Conservation (phyloP, 352 stramenopile species). For the Phytophthora cryptogea region DNA sequence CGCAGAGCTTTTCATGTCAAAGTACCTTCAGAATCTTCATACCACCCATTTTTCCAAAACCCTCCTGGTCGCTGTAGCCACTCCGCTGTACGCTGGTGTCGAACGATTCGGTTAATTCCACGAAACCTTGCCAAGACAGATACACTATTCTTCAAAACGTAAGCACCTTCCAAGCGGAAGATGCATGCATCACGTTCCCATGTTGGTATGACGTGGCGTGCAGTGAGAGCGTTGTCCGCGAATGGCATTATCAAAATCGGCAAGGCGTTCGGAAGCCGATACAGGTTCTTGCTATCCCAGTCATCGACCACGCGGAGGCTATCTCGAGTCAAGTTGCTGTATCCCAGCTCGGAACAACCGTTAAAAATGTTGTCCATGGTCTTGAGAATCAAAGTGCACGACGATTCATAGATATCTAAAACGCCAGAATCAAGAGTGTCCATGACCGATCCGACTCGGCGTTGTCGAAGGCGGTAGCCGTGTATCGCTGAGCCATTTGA, state of each 20-base stretch:
- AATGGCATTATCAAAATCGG: conserved; percentile 49
- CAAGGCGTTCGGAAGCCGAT: conserved; percentile 29
- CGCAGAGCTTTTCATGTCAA: conserved; percentile 24
- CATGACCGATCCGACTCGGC: conserved; percentile 33
- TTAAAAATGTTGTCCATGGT: conserved; percentile 30
- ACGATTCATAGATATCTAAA: background rate
- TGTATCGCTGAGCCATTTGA: conserved; percentile 19
- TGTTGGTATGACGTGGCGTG: too few species aligned
- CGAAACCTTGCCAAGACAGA: conserved; percentile 12
- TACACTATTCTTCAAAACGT: background rate
- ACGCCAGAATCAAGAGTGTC: conserved; percentile 16
- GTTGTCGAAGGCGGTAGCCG: conserved; percentile 18
- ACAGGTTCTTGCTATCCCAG: conserved; percentile 26
- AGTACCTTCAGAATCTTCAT: conserved; percentile 32
- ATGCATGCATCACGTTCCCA: conserved; percentile 34
- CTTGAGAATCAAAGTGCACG: conserved; percentile 14
- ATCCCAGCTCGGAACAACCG: conserved; percentile 18
- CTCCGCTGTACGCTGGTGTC: conserved; percentile 11
- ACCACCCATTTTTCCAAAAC: conserved; percentile 34
- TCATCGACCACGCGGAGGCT: conserved; percentile 32
- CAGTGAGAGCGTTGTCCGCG: conserved; percentile 51
- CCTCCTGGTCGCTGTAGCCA: conserved; percentile 23
- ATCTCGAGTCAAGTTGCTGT: conserved; percentile 33
- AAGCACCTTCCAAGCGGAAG: conserved; percentile 23
- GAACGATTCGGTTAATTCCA: conserved; percentile 19